Base-by-base conservation (phyloP, 306 rosid species). In the Cajanus cajan region DNA sequence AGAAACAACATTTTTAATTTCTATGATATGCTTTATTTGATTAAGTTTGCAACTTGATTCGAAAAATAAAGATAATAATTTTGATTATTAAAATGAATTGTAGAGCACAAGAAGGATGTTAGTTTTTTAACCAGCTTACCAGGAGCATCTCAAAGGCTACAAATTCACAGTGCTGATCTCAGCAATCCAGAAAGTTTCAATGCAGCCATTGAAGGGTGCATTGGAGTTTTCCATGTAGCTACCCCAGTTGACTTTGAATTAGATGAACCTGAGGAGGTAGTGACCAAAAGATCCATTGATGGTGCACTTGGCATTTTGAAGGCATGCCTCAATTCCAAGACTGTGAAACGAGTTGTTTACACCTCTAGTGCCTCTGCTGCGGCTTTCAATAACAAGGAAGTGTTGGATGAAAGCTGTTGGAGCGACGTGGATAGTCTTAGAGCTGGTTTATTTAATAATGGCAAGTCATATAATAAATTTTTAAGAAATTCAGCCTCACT, bases 171-270 rank as follows among this genome's bases (percentile, higher is more conserved):
- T 0, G 94, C 91, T 33, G 91, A 92, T 73, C 88, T 90, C 2
- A 79, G 57, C 67, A 33, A 82, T 16, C 90, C 90, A 14, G 90
- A 82, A 12, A 90, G 91, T 55, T 90, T 87, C 74, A 45, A 1
- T 18, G 72, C 63, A 7, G 89, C 87, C 37, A 72, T 89, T 55
- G 87, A 84, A 85, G 93, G 93, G 6, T 91, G 90, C 74, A 48
- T 18, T 4, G 91, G 89, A 9, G 88, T 90, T 41, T 87, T 90
- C 78, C 94, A 86, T 64, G 81, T 87, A n/a, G 92, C 94, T 22
- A 37, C 83, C 36, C 83, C 88, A 1, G 2, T 86, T 1, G 80
- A 78, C 31, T 54, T 82, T 0, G 75, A 28, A 7, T 68, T 24
- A 58, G 83, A 7, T 4, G 97, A 92, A 64, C 64, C 79, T 0